Percentiles rank a stretch among this genome's conserved stretches.
These are phyloP conservation scores for Dactylellina cionopaga DNA, from an alignment of 2,329 filamentous ascomycete species.

Conservation along the genomic window DNA sequence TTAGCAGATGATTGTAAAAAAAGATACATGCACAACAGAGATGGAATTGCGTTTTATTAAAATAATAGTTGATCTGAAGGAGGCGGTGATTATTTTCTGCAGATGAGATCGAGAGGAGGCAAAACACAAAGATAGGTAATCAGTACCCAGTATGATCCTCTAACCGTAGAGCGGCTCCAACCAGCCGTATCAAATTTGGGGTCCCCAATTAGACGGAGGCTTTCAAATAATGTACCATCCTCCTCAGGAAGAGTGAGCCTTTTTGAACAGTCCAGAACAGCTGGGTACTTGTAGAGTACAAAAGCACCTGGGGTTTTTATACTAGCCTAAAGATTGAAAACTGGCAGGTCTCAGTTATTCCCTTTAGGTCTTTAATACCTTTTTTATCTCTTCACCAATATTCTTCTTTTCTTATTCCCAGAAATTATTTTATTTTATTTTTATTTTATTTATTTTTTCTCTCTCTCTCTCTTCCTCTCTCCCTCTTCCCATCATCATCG, in stretches of 20 bases:
- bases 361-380: constrained; percentile 47
- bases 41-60: constrained; percentile 46
- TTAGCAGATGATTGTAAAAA: constrained; percentile 22
- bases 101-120: constrained; percentile 50
- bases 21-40: constrained; percentile 36
- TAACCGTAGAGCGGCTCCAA: constrained; percentile 52
- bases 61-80: constrained; percentile 27
- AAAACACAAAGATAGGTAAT: constrained; percentile 50
- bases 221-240: constrained; percentile 51
- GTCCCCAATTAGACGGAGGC: constrained; percentile 51
- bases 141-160: constrained; percentile 47
- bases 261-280: constrained; percentile 49
- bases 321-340: constrained; percentile 48
- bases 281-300: constrained; percentile 35
- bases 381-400: constrained; percentile 19
- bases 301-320: constrained; percentile 47
- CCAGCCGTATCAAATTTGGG: constrained; percentile 53
- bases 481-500: constrained; percentile 53
- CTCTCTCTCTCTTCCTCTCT: constrained; percentile 48
- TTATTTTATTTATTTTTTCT: constrained; percentile 22
- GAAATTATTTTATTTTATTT: constrained; percentile 14
- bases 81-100: constrained; percentile 38
- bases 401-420: constrained; percentile 48
- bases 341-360: constrained; percentile 48
- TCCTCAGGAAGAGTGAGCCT: constrained; percentile 51